Conservation (phyloP, 352 stramenopile genomes). For the Thalassiosira exigua region DNA sequence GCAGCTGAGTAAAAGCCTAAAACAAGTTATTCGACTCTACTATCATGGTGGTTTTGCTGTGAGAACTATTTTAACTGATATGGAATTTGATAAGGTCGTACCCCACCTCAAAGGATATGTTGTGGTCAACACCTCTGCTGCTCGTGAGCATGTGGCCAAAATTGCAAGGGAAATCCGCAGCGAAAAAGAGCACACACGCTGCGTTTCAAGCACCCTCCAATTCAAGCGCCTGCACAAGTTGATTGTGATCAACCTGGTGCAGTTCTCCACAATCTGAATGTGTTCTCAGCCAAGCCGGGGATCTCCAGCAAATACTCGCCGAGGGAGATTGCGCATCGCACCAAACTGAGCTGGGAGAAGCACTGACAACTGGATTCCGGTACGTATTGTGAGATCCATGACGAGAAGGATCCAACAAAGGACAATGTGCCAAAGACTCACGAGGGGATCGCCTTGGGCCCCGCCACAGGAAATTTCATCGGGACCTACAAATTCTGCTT, state of each 20-base stretch:
- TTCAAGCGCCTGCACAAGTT: conserved; percentile 4
- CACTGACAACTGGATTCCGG: background rate
- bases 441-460: background rate
- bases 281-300: conserved; percentile 5
- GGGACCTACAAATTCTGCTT: background rate
- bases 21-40: conserved; percentile 24
- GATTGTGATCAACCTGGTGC: conserved; percentile 3
- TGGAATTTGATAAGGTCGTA: conserved; percentile 43
- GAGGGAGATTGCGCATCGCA: conserved; percentile 30
- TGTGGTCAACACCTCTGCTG: conserved; percentile 28
- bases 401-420: background rate
- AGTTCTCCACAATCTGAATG: conserved; percentile 19
- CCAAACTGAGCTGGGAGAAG: conserved; percentile 28
- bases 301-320: conserved; percentile 31
- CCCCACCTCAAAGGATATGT: background rate
- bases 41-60: conserved; percentile 17
- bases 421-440: background rate
- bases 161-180: conserved; percentile 12
- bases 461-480: background rate
- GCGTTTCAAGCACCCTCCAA: background rate
- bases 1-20: conserved; percentile 8
- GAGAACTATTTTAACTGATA: conserved; percentile 8
- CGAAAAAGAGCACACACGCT: conserved; percentile 4
- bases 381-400: background rate
- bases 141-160: conserved; percentile 29